Evolutionary conservation across 257 asterid genomes (phyloP), one percentile per base, ranked within the genome.

Genomic region (Hygrophila difformis): DNA sequence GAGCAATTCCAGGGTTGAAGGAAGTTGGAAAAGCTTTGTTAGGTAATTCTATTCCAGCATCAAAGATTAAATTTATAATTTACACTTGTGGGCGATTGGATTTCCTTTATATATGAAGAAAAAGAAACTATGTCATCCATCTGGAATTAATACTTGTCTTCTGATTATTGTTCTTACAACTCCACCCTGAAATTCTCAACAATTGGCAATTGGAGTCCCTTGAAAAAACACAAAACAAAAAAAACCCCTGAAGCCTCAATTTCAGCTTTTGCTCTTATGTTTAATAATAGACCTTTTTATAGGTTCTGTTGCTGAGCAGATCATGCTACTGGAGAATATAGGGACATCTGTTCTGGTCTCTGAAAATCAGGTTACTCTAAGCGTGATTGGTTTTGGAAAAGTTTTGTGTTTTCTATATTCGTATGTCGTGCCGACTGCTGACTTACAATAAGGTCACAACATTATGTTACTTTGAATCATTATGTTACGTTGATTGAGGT

Each of bases 291-390:
- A n/a, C n/a, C n/a, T n/a, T n/a, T n/a, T 60, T 42, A 9, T 89
- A 87, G 97, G 97, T 50, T 62, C 81, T 57, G 84, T 81, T 20
- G 44, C 94, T 8, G 97, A 84, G 75, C 97, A 88, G 66, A 87
- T 88, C 57, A 81, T 88, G 97, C 84, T 88, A 72, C 74, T 88
- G 67, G 97, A 88, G 84, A 88, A 88, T 69, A 88, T 88, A 47
- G 97, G 84, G 49, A 84, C 97, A 20, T 88, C 97, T 13, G 68
- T 88, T 74, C 94, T 84, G 52, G 95, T 84, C 37, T 79, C 89
- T 1, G 59, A 73, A 54, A 78, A 79, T 42, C 97, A 88, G 94
- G 97, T 82, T 22, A n/a, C 18, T 17, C 44, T 18, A 42, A 2
- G 35, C 18, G 8, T 18, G 4, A 14, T 6, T 19, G 12, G 11